Conservation (phyloP, 495 filamentous ascomycete species). For the Penicillium chermesinum region DNA sequence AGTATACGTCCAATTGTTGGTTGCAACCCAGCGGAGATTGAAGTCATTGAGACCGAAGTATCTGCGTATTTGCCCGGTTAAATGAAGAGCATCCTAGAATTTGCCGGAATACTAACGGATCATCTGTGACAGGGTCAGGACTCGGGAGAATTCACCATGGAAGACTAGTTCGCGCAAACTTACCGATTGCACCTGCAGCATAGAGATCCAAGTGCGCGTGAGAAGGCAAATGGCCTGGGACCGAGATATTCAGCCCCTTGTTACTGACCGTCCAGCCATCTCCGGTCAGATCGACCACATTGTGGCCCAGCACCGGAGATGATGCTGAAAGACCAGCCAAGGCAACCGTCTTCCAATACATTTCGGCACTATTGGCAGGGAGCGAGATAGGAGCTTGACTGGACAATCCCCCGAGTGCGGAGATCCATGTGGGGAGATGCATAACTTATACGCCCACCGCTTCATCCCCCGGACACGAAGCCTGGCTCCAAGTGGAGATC, state of each 20-base stretch:
- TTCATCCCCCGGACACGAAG: neutral
- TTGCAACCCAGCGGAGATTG: slow-evolving; percentile 55
- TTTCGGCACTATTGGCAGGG: too few species aligned
- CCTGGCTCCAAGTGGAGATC: slow-evolving; percentile 7
- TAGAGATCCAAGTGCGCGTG: slow-evolving; percentile 59
- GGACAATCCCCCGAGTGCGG: neutral
- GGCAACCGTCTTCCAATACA: slow-evolving; percentile 10
- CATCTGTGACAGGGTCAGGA: too few species aligned
- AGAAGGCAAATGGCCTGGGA: slow-evolving; percentile 57
- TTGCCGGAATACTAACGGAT: slow-evolving; percentile 39
- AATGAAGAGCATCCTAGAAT: neutral
- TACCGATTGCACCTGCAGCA: slow-evolving; percentile 45
- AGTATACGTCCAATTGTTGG: slow-evolving; percentile 62
- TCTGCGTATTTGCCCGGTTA: slow-evolving; percentile 15
- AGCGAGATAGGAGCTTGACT: too few species aligned
- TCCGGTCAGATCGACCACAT: slow-evolving; percentile 48
- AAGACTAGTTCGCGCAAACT: slow-evolving; percentile 3
- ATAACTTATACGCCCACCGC: too few species aligned
- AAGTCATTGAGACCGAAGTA: slow-evolving; percentile 58
- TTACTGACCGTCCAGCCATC: slow-evolving; percentile 54
- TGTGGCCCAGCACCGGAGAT: slow-evolving; percentile 22
- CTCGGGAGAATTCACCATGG: too few species aligned
- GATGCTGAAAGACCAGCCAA: slow-evolving; percentile 14
- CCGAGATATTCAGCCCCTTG: slow-evolving; percentile 46
- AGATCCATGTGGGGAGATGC: neutral